phyloP scores from a whole-genome alignment of 306 rosid genomes.

The Arachis hypogaea region DNA sequence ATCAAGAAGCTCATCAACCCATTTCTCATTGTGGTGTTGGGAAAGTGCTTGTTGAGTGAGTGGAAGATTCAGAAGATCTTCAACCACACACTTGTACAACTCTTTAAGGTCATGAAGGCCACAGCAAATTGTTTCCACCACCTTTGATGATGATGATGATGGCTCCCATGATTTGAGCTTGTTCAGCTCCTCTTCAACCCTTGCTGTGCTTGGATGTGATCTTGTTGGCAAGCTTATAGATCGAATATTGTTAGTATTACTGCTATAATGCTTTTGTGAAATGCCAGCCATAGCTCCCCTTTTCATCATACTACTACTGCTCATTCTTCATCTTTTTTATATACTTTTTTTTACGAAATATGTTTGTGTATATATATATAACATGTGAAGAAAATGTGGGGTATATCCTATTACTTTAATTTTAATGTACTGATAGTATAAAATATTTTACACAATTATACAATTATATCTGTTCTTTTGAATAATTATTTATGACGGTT shows the following conservation, averaged over 20 bases:
- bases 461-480: too few species aligned
- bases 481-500: too few species aligned
- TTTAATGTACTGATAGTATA: too few species aligned
- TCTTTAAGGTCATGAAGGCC: slow-evolving; percentile 53
- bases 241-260: slow-evolving; percentile 36
- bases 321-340: neutral
- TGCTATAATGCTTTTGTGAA: slow-evolving; percentile 48
- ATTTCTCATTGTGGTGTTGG: slow-evolving; percentile 52
- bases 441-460: too few species aligned
- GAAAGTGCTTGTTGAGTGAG: slow-evolving; percentile 62
- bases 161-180: slow-evolving; percentile 56
- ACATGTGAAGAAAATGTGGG: slow-evolving; percentile 49
- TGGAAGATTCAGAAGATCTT: slow-evolving; percentile 60
- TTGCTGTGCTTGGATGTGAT: slow-evolving; percentile 72
- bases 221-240: slow-evolving; percentile 72
- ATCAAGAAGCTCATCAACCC: slow-evolving; percentile 67
- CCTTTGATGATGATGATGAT: slow-evolving; percentile 42
- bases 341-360: too few species aligned
- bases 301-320: slow-evolving; percentile 34
- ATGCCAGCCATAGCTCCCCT: slow-evolving; percentile 47
- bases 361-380: neutral
- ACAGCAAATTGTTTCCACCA: slow-evolving; percentile 42
- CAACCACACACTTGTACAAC: slow-evolving; percentile 46
- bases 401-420: neutral
- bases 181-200: slow-evolving; percentile 58